Base-by-base conservation (phyloP, 306 rosid species). In the Albizia julibrissin region DNA sequence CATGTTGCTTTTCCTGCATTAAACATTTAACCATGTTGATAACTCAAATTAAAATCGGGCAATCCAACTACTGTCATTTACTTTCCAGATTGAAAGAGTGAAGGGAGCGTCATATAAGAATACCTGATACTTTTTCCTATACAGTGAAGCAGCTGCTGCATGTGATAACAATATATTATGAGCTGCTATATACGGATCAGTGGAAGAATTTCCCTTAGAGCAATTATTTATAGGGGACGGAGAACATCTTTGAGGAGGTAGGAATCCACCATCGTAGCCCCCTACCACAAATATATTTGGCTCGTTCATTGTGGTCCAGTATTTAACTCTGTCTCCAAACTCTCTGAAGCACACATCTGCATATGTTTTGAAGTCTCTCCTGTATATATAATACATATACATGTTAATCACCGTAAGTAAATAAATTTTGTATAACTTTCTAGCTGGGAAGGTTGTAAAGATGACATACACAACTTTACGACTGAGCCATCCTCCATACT, bases 401-500 rank as follows among this genome's bases (percentile, higher is more conserved):
- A 50, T 67, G 67, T 49, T 78, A 68, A 13, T 66, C 58, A 61
- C 44, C 31, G 31, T 16, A 77, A 27, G 4, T 31, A 16, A 11
- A 26, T 47, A 18, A 13, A 18, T 27, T 8, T 18, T 31, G 16
- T 10, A 10, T 5, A 72, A 16, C 40, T 46, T 72, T 11, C 6
- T 26, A 44, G 8, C 14, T 27, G 27, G 37, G 39, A 8, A 3
- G 31, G 37, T 75, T 33, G 69, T 40, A 56, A 56, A 58, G 37
- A 58, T 22, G 79, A 18, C 92, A 44, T 85, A 88, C 92, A 89
- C 83, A 34, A 89, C 68, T 46, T 74, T 80, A 72, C 76, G 72
- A 77, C 82, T 80, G 74, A 89, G 27, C 93, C 90, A 89, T 85
- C 93, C 95, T 66, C 90, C 90, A 61, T 91, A 91, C 26, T 84